A percentile compares a stretch with the other conserved stretches of the same genome.
Evolutionary conservation across 2,329 filamentous ascomycete species (phyloP).

Genomic region (Aspergillus carbonarius): DNA sequence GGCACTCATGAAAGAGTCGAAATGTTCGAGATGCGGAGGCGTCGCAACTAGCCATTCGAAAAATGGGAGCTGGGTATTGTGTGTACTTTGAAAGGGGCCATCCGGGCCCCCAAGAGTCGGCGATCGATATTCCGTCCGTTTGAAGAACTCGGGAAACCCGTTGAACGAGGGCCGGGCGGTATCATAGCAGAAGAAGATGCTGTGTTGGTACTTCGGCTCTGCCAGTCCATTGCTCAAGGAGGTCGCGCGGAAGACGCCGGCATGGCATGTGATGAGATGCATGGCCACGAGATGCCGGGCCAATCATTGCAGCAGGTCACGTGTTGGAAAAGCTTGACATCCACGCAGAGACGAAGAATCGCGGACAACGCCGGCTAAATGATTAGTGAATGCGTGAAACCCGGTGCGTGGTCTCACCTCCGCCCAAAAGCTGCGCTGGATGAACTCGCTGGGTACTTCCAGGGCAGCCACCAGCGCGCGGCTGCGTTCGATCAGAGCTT

Average conservation of each 20-base stretch:
- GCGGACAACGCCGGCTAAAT: slow-evolving; percentile 33
- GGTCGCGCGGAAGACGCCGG: slow-evolving; percentile 30
- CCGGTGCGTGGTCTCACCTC: slow-evolving; percentile 27
- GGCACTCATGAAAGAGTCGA: slow-evolving; percentile 40
- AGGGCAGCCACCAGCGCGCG: slow-evolving; percentile 35
- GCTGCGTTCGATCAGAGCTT: slow-evolving; percentile 39
- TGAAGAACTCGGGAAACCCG: slow-evolving; percentile 34
- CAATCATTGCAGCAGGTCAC: slow-evolving; percentile 30
- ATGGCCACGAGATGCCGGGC: slow-evolving; percentile 42
- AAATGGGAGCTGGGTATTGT: slow-evolving; percentile 36
- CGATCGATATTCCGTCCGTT: slow-evolving; percentile 28
- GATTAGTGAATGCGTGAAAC: neutral
- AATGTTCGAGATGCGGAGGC: slow-evolving; percentile 35
- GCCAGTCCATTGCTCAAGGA: slow-evolving; percentile 35
- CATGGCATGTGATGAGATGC: slow-evolving; percentile 30
- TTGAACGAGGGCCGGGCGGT: slow-evolving; percentile 35
- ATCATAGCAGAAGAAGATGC: slow-evolving; percentile 41
- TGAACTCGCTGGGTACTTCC: slow-evolving; percentile 40
- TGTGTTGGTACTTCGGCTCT: slow-evolving; percentile 37
- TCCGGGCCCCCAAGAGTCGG: slow-evolving; percentile 25
- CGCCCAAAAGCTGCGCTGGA: slow-evolving; percentile 40
- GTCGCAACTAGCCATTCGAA: slow-evolving; percentile 40
- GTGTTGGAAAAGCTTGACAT: slow-evolving; percentile 37
- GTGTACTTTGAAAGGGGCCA: slow-evolving; percentile 40
- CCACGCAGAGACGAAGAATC: slow-evolving; percentile 36